Evolutionary conservation across 306 rosid genomes (phyloP).

Genomic region (Nissolia schottii): DNA sequence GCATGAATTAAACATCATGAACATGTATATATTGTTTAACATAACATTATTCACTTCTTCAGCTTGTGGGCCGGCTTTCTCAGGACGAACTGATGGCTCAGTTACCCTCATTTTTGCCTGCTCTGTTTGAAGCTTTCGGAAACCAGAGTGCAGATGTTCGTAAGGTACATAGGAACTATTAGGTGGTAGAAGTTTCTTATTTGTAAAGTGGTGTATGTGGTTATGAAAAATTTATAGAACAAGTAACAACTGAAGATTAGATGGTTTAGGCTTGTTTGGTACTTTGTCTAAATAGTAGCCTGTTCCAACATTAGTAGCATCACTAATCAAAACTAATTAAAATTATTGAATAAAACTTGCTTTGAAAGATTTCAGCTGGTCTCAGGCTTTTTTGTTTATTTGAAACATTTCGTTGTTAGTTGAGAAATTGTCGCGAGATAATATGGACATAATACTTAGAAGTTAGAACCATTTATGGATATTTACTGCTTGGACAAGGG

Average conservation of each 20-base stretch:
- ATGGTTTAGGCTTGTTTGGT: slow-evolving; percentile 11
- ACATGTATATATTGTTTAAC: slow-evolving; percentile 10
- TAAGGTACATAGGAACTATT: slow-evolving; percentile 89
- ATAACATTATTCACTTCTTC: slow-evolving; percentile 19
- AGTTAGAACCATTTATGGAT: not conserved
- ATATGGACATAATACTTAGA: not conserved
- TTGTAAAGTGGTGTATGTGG: not conserved
- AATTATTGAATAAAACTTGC: not conserved
- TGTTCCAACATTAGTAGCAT: not conserved
- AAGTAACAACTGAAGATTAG: not conserved
- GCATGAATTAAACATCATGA: slow-evolving; percentile 6
- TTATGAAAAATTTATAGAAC: slow-evolving; percentile 5
- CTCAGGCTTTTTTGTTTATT: not conserved
- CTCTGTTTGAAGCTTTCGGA: slow-evolving; percentile 95
- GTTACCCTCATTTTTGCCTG: slow-evolving; percentile 88
- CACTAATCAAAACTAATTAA: not conserved
- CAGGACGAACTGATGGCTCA: slow-evolving; percentile 86
- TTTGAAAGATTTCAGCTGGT: not conserved
- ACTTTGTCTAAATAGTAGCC: not conserved
- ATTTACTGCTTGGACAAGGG: not conserved
- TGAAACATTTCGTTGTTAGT: not conserved
- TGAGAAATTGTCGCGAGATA: not conserved
- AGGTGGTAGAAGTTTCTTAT: not conserved
- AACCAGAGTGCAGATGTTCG: slow-evolving; percentile 98
- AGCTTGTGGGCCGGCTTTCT: slow-evolving; percentile 90